Evolutionary conservation across 208 protist genomes (phyloP), one percentile per base, ranked within the genome.

Genomic region (Novymonas esmeraldas): DNA sequence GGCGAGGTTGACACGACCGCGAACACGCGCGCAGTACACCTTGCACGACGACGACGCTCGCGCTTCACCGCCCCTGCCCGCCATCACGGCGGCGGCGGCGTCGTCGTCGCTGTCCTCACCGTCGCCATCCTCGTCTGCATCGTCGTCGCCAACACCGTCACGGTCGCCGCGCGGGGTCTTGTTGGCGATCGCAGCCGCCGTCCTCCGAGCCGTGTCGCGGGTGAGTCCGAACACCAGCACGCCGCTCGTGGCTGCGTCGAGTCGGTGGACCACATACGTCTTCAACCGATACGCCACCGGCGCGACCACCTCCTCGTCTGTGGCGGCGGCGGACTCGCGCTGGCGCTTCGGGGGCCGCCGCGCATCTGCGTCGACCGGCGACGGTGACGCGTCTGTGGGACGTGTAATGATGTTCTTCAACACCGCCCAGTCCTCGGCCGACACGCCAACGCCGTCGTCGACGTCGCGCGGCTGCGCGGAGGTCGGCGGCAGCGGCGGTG

Each of bases 241-340:
- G 33, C 93, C 93, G 64, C 89, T 95, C 26, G 93, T 97, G 6
- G 81, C 81, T 0, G 78, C 84, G 56, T 97, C 93, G 3, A 97
- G 76, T 0, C 93, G 82, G 58, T 97, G 93, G 44, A 95, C 89
- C 0, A 94, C 90, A 56, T 81, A 85, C 2, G 74, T 52, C 48
- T 82, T 80, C 33, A 88, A 49, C 0, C 46, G 14, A 26, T 51
- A 58, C 18, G 44, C 26, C 14, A 20, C n/a, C n/a, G 48, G 41
- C 7, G 45, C 42, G 24, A 22, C 9, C 20, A 24, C 54, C 46
- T 28, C 26, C 1, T 34, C 28, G 13, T 26, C 42, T 24, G 51
- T 26, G 11, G n/a, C 24, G 46, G 4, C 52, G 10, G 34, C 34
- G 26, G 7, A 48, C 2, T 34, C 57, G 49, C 57, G 57, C 28